Conservation (phyloP, 2,329 filamentous ascomycete species). For the Verticillium albo-atrum region DNA sequence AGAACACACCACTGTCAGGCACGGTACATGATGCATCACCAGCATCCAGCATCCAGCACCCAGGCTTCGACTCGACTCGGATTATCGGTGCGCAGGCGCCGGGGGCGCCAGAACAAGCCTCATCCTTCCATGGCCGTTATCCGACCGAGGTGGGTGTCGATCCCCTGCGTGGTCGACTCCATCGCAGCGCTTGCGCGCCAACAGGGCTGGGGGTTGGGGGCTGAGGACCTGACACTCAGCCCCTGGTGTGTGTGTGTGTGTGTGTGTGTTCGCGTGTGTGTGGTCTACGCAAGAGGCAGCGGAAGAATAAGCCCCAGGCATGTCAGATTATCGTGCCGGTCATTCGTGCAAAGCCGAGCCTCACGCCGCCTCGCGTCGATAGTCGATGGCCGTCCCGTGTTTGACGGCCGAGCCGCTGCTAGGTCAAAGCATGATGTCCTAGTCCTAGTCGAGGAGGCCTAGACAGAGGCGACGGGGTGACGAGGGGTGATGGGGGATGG, state of each 20-base stretch:
- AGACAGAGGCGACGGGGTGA: not conserved
- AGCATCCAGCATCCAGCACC: too few species aligned
- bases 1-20: not conserved
- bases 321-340: not conserved
- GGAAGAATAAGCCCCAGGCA: not conserved
- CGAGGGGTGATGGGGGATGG: not conserved
- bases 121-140: not conserved
- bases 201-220: not conserved
- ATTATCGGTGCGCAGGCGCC: not conserved
- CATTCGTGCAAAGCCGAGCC: not conserved
- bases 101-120: not conserved
- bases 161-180: not conserved
- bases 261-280: not conserved
- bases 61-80: too few species aligned
- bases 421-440: not conserved
- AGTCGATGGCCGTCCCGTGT: not conserved
- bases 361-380: not conserved
- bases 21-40: not conserved
- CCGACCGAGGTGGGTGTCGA: not conserved
- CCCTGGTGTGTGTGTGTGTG: not conserved
- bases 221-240: not conserved
- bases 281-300: not conserved
- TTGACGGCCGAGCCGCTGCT: not conserved
- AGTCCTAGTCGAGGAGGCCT: not conserved
- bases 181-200: not conserved